A percentile compares a stretch with the other conserved stretches of the same genome.
Evolutionary conservation across 2,329 filamentous ascomycete genomes (phyloP).

Genomic region (Phyllosticta citribraziliensis): DNA sequence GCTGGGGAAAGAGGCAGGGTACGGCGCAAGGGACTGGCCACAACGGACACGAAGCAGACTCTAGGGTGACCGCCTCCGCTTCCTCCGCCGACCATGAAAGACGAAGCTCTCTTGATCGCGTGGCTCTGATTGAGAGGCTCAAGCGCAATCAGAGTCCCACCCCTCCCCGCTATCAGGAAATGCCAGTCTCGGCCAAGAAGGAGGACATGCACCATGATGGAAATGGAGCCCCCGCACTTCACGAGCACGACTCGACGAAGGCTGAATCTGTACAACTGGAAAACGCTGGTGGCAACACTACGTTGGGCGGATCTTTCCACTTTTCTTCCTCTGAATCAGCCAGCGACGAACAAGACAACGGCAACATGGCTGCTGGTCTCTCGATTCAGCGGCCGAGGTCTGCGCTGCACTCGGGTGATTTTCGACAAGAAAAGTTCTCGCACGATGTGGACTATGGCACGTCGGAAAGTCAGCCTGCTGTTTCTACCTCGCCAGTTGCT

Average conservation of each 20-base stretch:
- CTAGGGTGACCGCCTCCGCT: neutral
- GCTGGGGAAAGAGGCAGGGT: neutral
- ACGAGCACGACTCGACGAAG: neutral
- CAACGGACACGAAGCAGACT: neutral
- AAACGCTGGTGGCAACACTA: neutral
- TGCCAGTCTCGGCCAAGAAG: conserved; percentile 15
- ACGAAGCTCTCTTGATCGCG: conserved; percentile 44
- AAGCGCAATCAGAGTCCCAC: conserved; percentile 65
- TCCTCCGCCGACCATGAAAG: neutral
- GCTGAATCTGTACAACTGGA: neutral
- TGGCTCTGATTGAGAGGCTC: conserved; percentile 72
- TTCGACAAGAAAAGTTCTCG: conserved; percentile 39
- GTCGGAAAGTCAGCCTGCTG: conserved; percentile 14
- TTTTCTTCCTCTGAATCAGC: neutral
- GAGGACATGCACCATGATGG: neutral
- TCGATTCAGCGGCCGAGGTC: conserved; percentile 77
- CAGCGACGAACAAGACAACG: neutral
- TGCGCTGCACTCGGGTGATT: conserved; percentile 54
- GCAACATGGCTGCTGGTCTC: conserved; percentile 25
- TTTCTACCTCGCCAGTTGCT: conserved; percentile 44
- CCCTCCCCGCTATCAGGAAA: conserved; percentile 59
- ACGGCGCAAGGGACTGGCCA: neutral
- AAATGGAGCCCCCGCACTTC: neutral
- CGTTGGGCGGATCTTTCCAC: neutral
- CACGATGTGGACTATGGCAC: conserved; percentile 16